Base-by-base conservation (phyloP, 352 stramenopile genomes). In the Phytophthora citricola region DNA sequence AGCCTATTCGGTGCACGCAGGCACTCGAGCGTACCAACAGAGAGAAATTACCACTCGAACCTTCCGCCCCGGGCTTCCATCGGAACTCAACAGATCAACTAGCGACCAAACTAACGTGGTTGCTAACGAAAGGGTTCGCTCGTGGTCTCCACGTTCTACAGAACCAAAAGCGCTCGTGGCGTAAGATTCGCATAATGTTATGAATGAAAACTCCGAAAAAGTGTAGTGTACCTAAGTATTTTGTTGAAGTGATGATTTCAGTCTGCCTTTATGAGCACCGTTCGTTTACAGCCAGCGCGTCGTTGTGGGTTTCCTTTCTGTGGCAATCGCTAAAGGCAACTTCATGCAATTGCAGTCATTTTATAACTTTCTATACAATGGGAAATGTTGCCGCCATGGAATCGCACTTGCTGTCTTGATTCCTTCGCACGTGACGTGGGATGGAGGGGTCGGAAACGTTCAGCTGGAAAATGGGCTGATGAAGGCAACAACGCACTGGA, bases 1-100 rank as follows among this genome's bases (percentile, higher is more conserved):
- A 31, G 61, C 55, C 1, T 57, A 75, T 39, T 68, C 66, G 9
- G 22, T 41, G 17, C 58, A 59, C 41, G 17, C 29, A 8, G 55
- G 43, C 12, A 40, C 15, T 40, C 48, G 17, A 0, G 22, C 38
- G 12, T 36, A 40, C 24, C 17, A 36, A 49, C 48, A 39, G n/a
- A 50, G 22, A 20, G 60, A 63, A 8, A 51, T 53, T 14, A 14
- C 45, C 6, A 14, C 39, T 26, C 41, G 34, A 17, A 27, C 36
- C 9, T 52, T 20, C 26, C 29, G 14, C 2, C 11, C 26, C 14
- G 41, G 58, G 11, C 10, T 44, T 49, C 8, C 22, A 15, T 11
- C 34, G 12, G 24, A 39, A 11, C 27, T 59, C 20, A 46, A 44
- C 22, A 47, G 27, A 26, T 58, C 48, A 12, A 38, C 40, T 10